Evolutionary conservation across 2,329 filamentous ascomycete species (phyloP), one percentile per base, ranked within the genome.

Genomic region (Corinectria fuckeliana): DNA sequence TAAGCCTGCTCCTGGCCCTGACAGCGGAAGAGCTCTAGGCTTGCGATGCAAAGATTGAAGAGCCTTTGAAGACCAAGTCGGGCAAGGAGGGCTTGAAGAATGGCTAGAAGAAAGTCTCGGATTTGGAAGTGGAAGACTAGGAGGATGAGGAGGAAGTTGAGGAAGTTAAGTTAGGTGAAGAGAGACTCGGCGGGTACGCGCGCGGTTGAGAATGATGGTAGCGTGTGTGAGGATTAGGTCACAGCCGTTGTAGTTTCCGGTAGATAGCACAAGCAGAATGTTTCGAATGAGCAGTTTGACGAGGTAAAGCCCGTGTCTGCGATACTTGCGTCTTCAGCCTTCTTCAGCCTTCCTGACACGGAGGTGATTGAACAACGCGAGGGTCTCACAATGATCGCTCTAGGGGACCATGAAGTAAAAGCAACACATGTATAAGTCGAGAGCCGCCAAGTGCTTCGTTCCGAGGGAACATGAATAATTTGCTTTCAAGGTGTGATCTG

Each of bases 401-500:
- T 9, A 45, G 23, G 23, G 42, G 25, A 8, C 10, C 41, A 18
- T 11, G 9, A 8, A 20, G 36, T 18, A 10, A n/a, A 20, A 38
- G 20, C 16, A 38, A 4, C 5, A 18, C 28, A 10, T 18, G 10
- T 25, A 16, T 2, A 18, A 16, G 18, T 1, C n/a, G 5, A 11
- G 4, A 18, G 23, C 14, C 42, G 3, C 20, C 14, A 13, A 9
- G 23, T 3, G 21, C 23, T 28, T 13, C 9, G 3, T 20, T 28
- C 21, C 10, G 8, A 8, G 0, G 18, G 14, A 25, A n/a, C 16
- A 16, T 13, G 3, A 18, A 36, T 6, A 7, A 14, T 32, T 23
- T 48, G 2, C 10, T 57, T 44, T 62, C 58, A 32, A 59, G 60
- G 70, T 62, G 58, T 69, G 63, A 66, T 57, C 69, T 62, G 59